Conservation (phyloP, 352 stramenopile genomes). For the Thalassiosira mediterranea region DNA sequence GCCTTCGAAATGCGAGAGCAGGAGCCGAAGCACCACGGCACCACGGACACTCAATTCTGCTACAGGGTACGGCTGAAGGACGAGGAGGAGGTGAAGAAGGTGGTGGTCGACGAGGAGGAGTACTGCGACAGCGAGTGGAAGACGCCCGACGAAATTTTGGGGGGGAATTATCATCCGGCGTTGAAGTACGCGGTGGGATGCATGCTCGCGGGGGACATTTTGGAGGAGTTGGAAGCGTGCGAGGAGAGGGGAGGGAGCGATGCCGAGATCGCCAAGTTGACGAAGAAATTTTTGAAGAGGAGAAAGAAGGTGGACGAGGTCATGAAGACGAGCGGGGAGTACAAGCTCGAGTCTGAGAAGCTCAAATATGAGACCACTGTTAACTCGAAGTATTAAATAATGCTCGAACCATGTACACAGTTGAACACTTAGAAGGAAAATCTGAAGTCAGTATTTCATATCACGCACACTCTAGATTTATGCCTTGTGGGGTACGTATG, state of each 20-base stretch:
- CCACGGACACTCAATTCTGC: conserved; percentile 54
- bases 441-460: too few relatives aligned
- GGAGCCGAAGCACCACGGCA: conserved; percentile 52
- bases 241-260: conserved; percentile 25
- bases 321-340: conserved; percentile 34
- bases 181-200: conserved; percentile 54
- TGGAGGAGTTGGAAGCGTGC: conserved; percentile 34
- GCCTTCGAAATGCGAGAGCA: conserved; percentile 55
- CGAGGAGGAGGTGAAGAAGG: conserved; percentile 38
- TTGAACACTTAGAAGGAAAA: conserved; percentile 11
- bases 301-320: conserved; percentile 33
- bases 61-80: conserved; percentile 37
- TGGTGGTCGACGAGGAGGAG: conserved; percentile 43
- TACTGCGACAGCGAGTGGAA: conserved; percentile 55
- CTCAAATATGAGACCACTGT: conserved; percentile 49
- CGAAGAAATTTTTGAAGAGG: conserved; percentile 49
- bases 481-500: too few relatives aligned
- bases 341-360: conserved; percentile 46
- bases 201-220: conserved; percentile 38
- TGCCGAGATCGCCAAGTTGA: conserved; percentile 34
- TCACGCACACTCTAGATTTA: too few relatives aligned
- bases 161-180: conserved; percentile 57
- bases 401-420: conserved; percentile 7
- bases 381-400: conserved; percentile 40
- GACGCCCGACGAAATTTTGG: conserved; percentile 34